Base-by-base conservation (phyloP, 148 eudicot genomes). In the Dianthus caryophyllus region DNA sequence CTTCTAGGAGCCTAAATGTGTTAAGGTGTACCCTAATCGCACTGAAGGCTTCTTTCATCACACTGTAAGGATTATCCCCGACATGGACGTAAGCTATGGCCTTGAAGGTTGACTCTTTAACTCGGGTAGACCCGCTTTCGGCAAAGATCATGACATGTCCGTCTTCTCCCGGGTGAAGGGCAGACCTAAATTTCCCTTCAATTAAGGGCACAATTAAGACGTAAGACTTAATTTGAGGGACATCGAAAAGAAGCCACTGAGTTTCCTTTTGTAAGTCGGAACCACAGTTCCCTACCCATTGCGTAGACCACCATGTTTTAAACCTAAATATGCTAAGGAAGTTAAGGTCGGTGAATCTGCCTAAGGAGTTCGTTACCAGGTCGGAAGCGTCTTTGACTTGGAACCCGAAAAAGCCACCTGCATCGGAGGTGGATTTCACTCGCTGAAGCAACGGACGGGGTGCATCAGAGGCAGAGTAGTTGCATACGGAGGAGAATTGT, bases 251-350 rank as follows among this genome's bases (percentile, higher is more conserved):
- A 6, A 87, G 65, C 87, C 89, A 82, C 64, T 84, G 92, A 10
- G 92, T 87, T 67, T 87, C 92, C 81, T 77, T 77, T 71, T 83
- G 87, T 22, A 87, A 65, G 66, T 87, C 83, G 0, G 88, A 84
- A 8, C 88, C 88, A 48, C 72, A 76, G 6, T 39, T 82, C 6
- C 89, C 92, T 0, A 81, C 84, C 92, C 92, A 87, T 38, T 84
- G 92, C 20, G 92, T 87, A 50, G 89, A 80, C 92, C 92, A 87
- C 92, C 87, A 87, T 2, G 89, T 83, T 57, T 87, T 87, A 78
- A 87, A 87, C 72, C 92, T 66, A 73, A 87, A 87, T 1, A 87
- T 76, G 78, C 92, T 87, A 2, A 87, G 73, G 51, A 87, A 87
- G 55, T 76, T 73, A 66, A 87, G 71, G 16, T 69, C 75, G 46